phyloP scores from a whole-genome alignment of 1,284 basidiomycete genomes.

The Fomitopsis pinicola region DNA sequence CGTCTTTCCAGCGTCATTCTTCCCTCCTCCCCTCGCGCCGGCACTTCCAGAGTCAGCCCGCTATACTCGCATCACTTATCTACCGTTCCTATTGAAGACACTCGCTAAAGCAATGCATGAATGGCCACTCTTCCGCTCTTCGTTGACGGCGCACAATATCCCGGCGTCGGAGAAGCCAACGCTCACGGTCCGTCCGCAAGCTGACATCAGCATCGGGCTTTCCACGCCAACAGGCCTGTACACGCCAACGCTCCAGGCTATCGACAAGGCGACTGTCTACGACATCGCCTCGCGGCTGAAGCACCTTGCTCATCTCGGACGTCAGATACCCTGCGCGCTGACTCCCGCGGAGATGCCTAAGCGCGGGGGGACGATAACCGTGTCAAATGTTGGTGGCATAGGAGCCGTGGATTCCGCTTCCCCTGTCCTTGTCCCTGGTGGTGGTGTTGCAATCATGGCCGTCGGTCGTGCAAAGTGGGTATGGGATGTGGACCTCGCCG shows the following conservation, averaged over 20 bases:
- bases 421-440: conserved; percentile 84
- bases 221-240: conserved; percentile 84
- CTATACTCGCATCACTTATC: conserved; percentile 71
- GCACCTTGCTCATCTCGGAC: conserved; percentile 59
- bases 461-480: conserved; percentile 82
- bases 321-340: conserved; percentile 61
- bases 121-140: conserved; percentile 79
- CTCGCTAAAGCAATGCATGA: conserved; percentile 78
- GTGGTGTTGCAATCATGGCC: conserved; percentile 89
- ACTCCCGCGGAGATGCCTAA: conserved; percentile 62
- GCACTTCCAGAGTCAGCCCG: conserved; percentile 42
- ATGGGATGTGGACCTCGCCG: conserved; percentile 58
- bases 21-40: conserved; percentile 36
- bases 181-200: conserved; percentile 61
- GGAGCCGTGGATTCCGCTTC: conserved; percentile 70
- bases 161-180: conserved; percentile 44
- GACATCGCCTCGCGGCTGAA: conserved; percentile 61
- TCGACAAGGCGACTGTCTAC: conserved; percentile 60
- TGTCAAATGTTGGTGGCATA: conserved; percentile 85
- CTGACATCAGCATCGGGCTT: conserved; percentile 74
- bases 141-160: conserved; percentile 41
- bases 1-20: conserved; percentile 47
- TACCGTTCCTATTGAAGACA: conserved; percentile 85
- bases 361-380: conserved; percentile 75
- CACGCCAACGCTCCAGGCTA: conserved; percentile 75